Evolutionary conservation across 331 rosid species (phyloP).

Genomic region (Quercus phellos): DNA sequence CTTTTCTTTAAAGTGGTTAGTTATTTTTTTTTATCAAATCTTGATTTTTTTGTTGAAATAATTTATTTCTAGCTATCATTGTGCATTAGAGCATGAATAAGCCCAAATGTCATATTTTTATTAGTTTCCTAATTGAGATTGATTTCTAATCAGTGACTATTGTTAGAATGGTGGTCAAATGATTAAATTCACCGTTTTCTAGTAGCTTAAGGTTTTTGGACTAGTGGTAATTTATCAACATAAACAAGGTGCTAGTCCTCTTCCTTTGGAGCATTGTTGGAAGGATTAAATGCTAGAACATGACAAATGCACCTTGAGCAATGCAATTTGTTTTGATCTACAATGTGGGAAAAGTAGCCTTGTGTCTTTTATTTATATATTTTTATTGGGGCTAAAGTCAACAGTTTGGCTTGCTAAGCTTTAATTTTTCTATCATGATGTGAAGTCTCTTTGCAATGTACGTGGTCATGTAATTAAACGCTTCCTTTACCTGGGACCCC

Average conservation of each 20-base stretch:
- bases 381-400: neutral
- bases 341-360: neutral
- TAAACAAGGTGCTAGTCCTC: neutral
- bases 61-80: neutral
- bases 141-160: neutral
- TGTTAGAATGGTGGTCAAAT: no score
- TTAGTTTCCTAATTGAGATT: neutral
- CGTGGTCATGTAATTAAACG: neutral
- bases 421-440: neutral
- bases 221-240: no score
- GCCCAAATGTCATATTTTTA: neutral
- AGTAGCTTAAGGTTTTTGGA: no score
- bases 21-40: conserved; percentile 6
- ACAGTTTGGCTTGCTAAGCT: neutral
- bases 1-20: conserved; percentile 97
- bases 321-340: neutral
- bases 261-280: neutral
- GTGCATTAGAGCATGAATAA: neutral
- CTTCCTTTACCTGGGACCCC: neutral
- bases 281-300: neutral
- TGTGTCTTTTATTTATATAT: neutral
- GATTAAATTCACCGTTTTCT: no score
- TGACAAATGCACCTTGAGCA: neutral
- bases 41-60: neutral
- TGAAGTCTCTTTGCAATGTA: neutral